Conservation (phyloP, 176 grass and related monocot genomes). For the Panicum miliaceum region DNA sequence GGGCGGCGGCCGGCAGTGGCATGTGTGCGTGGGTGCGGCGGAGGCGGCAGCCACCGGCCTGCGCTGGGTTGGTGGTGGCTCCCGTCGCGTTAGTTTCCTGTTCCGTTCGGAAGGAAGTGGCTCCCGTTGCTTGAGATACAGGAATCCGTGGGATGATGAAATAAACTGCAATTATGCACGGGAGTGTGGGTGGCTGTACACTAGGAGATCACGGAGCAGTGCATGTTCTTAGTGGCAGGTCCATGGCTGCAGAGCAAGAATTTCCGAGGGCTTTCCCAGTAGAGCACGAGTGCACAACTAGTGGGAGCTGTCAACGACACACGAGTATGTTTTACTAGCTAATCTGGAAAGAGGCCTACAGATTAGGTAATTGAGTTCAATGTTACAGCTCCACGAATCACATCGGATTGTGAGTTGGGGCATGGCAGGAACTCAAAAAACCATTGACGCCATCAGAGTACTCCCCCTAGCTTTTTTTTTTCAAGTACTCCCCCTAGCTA, state of each 20-base stretch:
- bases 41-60: constrained; percentile 15
- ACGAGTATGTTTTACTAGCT: neutral
- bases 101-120: neutral
- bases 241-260: neutral
- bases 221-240: neutral
- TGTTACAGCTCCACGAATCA: neutral
- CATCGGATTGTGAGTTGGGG: neutral
- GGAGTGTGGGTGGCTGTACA: neutral
- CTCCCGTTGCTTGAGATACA: neutral
- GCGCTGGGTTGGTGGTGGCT: neutral
- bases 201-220: neutral
- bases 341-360: neutral
- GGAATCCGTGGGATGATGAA: neutral
- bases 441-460: neutral
- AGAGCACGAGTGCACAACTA: neutral
- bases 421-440: neutral
- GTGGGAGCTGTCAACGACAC: neutral
- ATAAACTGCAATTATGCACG: neutral
- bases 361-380: neutral
- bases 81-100: neutral
- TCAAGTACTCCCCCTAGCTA: neutral
- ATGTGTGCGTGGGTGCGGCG: constrained; percentile 41
- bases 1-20: constrained; percentile 41
- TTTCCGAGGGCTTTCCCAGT: neutral
- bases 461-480: neutral